phyloP scores from a whole-genome alignment of 2,329 filamentous ascomycete genomes.

The Periglandula ipomoeae region DNA sequence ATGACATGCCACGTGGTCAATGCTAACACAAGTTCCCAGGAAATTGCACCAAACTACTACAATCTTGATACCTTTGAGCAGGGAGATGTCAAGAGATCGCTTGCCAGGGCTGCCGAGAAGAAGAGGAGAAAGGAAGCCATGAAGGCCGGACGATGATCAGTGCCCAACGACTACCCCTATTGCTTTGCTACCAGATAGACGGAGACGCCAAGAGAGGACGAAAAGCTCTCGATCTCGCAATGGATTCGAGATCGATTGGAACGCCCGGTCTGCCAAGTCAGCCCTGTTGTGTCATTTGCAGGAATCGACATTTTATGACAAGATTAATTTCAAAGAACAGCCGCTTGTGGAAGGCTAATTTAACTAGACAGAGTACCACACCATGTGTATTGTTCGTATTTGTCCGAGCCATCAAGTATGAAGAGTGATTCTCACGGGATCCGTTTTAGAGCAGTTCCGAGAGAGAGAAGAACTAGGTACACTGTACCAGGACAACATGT shows the following conservation, averaged over 20 bases:
- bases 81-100: constrained; percentile 70
- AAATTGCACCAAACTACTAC: constrained; percentile 91
- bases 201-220: neutral
- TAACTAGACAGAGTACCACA: too few relatives aligned
- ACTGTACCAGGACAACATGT: neutral
- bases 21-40: constrained; percentile 39
- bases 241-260: neutral
- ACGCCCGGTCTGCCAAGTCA: neutral
- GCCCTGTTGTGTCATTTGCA: neutral
- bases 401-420: neutral
- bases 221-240: neutral
- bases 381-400: neutral
- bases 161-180: neutral
- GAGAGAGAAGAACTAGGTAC: neutral
- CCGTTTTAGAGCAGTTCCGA: neutral
- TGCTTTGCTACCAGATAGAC: neutral
- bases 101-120: constrained; percentile 49
- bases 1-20: neutral
- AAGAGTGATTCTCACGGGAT: neutral
- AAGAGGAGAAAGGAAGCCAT: constrained; percentile 50
- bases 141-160: constrained; percentile 35
- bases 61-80: constrained; percentile 75
- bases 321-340: neutral
- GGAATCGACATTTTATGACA: neutral
- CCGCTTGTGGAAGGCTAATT: neutral